Conservation (phyloP, 2,329 filamentous ascomycete species). For the Sordariomycetes sp. region DNA sequence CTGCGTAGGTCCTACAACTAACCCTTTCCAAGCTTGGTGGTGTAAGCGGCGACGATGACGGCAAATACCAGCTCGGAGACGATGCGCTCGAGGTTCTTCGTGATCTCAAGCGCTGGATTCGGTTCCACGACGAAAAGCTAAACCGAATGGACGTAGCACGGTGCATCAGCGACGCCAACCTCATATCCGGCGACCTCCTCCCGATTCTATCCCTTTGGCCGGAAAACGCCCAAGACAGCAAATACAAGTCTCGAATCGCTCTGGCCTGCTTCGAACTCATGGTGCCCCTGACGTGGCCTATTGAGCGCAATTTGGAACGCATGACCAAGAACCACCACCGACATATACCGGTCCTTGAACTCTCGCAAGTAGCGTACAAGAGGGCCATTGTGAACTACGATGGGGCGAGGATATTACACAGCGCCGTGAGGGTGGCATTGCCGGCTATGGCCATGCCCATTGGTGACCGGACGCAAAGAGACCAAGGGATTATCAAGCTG, state of each 20-base stretch:
- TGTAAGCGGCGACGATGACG: conserved; percentile 67
- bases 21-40: conserved; percentile 87
- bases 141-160: conserved; percentile 92
- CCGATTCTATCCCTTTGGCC: conserved; percentile 82
- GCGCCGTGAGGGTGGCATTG: conserved; percentile 70
- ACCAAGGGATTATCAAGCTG: conserved; percentile 88
- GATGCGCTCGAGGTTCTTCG: conserved; percentile 86
- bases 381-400: conserved; percentile 79
- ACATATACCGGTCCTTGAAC: conserved; percentile 80
- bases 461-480: conserved; percentile 65
- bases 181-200: conserved; percentile 83
- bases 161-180: conserved; percentile 82
- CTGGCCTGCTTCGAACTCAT: conserved; percentile 84
- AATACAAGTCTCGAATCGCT: conserved; percentile 68
- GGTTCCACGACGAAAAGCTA: conserved; percentile 85
- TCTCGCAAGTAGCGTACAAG: conserved; percentile 87
- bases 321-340: conserved; percentile 91
- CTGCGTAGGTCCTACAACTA: no score
- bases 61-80: conserved; percentile 81
- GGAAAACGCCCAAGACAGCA: conserved; percentile 62
- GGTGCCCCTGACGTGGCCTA: conserved; percentile 88
- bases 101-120: conserved; percentile 91
- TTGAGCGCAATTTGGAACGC: conserved; percentile 67
- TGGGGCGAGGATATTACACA: conserved; percentile 66
- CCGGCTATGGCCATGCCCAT: conserved; percentile 76